Evolutionary conservation across 2,329 filamentous ascomycete genomes (phyloP).

Genomic region (Hymenoscyphus scutula): DNA sequence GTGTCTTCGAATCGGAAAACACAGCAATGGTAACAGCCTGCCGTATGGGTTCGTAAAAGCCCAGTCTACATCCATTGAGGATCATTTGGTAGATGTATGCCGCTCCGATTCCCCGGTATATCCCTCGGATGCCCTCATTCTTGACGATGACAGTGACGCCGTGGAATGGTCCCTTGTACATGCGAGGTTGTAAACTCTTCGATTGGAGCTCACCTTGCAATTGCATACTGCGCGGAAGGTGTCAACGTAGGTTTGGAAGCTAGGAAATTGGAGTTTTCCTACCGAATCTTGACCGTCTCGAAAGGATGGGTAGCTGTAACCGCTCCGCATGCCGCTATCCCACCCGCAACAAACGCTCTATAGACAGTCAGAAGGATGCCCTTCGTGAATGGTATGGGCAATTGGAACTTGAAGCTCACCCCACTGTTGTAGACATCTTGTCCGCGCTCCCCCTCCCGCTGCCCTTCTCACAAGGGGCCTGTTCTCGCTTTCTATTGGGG

Average conservation of each 20-base stretch:
- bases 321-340: constrained; percentile 93
- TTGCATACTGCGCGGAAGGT: constrained; percentile 66
- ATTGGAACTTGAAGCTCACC: constrained; percentile 37
- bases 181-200: constrained; percentile 78
- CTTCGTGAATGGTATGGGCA: not conserved
- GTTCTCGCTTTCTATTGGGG: constrained; percentile 1
- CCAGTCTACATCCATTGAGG: constrained; percentile 92
- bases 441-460: constrained; percentile 23
- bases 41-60: constrained; percentile 96
- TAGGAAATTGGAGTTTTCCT: constrained; percentile 35
- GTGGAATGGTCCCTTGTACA: constrained; percentile 90
- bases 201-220: constrained; percentile 91
- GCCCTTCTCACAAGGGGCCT: constrained; percentile 17
- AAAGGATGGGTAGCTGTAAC: constrained; percentile 98
- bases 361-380: constrained; percentile 22
- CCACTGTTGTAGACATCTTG: constrained; percentile 53
- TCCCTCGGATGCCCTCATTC: constrained; percentile 82
- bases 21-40: constrained; percentile 65
- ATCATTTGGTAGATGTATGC: constrained; percentile 96
- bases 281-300: constrained; percentile 98
- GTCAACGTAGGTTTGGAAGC: constrained; percentile 14
- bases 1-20: constrained; percentile 69
- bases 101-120: constrained; percentile 85
- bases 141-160: constrained; percentile 85
- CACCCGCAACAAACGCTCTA: constrained; percentile 88